Percentiles rank a stretch among this genome's conserved stretches.
Conservation (phyloP, 73 alveolate species). For the Diophrys appendiculata region DNA sequence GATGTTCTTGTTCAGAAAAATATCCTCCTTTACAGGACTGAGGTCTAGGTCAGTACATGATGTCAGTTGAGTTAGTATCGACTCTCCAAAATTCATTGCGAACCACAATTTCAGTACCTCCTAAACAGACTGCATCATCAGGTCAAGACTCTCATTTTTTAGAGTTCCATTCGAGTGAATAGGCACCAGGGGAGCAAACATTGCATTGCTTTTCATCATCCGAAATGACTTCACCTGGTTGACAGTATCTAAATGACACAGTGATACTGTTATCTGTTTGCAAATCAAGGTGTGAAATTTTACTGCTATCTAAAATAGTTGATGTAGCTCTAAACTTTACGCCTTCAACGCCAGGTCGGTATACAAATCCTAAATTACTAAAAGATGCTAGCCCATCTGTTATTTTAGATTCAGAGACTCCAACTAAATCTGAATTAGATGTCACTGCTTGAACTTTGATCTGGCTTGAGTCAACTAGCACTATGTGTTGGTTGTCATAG, state of each 20-base stretch:
- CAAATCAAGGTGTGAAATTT: no score
- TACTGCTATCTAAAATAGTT: conserved; percentile 5
- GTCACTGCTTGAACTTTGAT: background rate
- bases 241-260: conserved; percentile 10
- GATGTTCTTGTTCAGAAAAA: conserved; percentile 10
- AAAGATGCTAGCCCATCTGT: conserved; percentile 14
- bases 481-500: conserved; percentile 12
- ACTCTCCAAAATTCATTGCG: conserved; percentile 9
- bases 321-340: background rate
- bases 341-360: background rate
- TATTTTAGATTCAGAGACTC: background rate
- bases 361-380: background rate
- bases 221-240: conserved; percentile 15
- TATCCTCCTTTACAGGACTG: conserved; percentile 5
- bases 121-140: conserved; percentile 17
- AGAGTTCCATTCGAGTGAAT: conserved; percentile 13
- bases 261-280: background rate
- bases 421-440: background rate
- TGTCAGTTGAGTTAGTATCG: background rate
- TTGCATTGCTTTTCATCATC: background rate
- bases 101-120: conserved; percentile 2
- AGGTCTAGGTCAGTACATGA: conserved; percentile 1
- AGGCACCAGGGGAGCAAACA: conserved; percentile 2
- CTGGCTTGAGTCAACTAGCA: background rate
- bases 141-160: conserved; percentile 2